Evolutionary conservation across 1,139 yeast genomes (phyloP).

Genomic region (Kazachstania sp.): DNA sequence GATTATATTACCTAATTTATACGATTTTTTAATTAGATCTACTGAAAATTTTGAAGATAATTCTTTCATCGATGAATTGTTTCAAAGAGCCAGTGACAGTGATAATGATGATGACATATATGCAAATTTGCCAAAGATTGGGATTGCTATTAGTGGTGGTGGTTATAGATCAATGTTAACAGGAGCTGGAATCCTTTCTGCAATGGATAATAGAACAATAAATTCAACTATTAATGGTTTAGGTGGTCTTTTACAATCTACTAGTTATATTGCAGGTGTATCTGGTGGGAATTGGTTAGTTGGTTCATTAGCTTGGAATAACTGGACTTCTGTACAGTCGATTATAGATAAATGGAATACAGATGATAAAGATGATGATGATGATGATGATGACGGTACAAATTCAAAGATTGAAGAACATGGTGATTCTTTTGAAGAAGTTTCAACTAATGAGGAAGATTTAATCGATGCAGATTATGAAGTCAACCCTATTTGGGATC

Average conservation of each 20-base stretch:
- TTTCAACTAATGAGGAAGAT: slow-evolving; percentile 18
- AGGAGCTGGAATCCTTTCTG: slow-evolving; percentile 85
- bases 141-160: slow-evolving; percentile 84
- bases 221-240: slow-evolving; percentile 54
- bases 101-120: slow-evolving; percentile 17
- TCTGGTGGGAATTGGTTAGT: slow-evolving; percentile 35
- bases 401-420: too few species aligned
- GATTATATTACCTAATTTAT: slow-evolving; percentile 45
- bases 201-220: slow-evolving; percentile 64
- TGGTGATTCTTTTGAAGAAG: too few species aligned
- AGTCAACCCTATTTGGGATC: slow-evolving; percentile 52
- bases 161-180: slow-evolving; percentile 84
- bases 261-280: slow-evolving; percentile 63
- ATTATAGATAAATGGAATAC: slow-evolving; percentile 36
- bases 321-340: slow-evolving; percentile 65
- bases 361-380: slow-evolving; percentile 20
- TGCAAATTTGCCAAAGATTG: slow-evolving; percentile 38
- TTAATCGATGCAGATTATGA: background rate
- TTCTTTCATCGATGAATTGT: slow-evolving; percentile 30
- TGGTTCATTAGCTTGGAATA: slow-evolving; percentile 68
- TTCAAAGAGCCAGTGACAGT: too few species aligned
- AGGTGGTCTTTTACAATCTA: slow-evolving; percentile 68
- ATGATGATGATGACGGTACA: slow-evolving; percentile 33
- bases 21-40: slow-evolving; percentile 48
- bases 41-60: slow-evolving; percentile 31